A percentile compares a stretch with the other conserved stretches of the same genome.
These are phyloP conservation scores for Nissolia schottii DNA, from an alignment of 306 rosid species.

Conservation along the genomic window DNA sequence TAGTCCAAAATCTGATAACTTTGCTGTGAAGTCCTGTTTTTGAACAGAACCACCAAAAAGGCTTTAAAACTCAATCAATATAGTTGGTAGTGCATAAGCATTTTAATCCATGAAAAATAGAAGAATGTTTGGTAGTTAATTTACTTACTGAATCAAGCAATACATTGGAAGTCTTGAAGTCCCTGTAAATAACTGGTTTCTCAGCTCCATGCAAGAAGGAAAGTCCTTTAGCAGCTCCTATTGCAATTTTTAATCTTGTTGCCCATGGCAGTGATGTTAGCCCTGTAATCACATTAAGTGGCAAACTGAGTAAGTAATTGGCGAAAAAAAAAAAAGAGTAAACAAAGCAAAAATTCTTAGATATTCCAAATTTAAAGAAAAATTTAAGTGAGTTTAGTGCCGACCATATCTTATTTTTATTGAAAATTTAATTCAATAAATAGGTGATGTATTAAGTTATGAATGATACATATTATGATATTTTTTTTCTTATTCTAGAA, in stretches of 20 bases:
- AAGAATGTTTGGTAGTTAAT: neutral
- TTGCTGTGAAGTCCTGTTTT: conserved; percentile 78
- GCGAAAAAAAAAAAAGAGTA: neutral
- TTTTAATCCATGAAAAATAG: neutral
- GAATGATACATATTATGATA: too few relatives aligned
- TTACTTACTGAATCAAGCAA: conserved; percentile 78
- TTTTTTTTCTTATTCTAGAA: too few relatives aligned
- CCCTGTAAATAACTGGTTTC: conserved; percentile 90
- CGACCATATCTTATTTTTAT: too few relatives aligned
- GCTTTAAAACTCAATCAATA: neutral
- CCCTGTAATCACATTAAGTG: conserved; percentile 42
- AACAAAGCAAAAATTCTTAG: neutral
- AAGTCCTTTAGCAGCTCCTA: conserved; percentile 91
- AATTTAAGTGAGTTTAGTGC: too few relatives aligned
- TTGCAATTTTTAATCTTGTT: conserved; percentile 77
- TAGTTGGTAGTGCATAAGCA: neutral
- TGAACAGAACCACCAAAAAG: conserved; percentile 3
- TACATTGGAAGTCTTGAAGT: conserved; percentile 93
- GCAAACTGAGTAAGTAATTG: neutral
- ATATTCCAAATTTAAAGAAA: neutral
- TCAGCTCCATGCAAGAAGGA: conserved; percentile 92
- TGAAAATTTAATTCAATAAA: too few relatives aligned
- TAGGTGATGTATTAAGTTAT: too few relatives aligned
- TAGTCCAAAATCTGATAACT: conserved; percentile 92
- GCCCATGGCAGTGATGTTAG: conserved; percentile 84